Evolutionary conservation across 2,329 filamentous ascomycete genomes (phyloP), one percentile per base, ranked within the genome.

Genomic region (Fusarium tupiense): DNA sequence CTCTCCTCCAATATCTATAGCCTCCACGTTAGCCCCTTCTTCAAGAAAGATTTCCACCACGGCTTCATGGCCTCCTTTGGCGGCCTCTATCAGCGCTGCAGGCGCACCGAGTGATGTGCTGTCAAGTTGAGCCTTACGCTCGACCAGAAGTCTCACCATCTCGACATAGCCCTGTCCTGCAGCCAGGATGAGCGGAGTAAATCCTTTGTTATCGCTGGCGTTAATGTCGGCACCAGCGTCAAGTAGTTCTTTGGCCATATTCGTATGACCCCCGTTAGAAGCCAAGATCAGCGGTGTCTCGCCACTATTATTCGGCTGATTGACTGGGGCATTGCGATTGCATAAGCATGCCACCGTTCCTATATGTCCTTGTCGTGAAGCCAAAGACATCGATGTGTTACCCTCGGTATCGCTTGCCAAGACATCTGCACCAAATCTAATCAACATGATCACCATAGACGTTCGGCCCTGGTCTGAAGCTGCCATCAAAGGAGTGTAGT

Each of bases 261-360:
- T 9, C 22, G 14, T n/a, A n/a, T n/a, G 22, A 7, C 41, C 41
- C 0, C 22, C 8, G 1, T n/a, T 43, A 4, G 14, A 8, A n/a
- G 41, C 41, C 14, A 40, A 4, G 2, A 43, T n/a, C 22, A n/a
- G 41, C 12, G 31, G 31, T 33, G 31, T 33, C 31, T 33, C 31
- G 31, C 31, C 31, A 33, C 1, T 33, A 33, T 5, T 5, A 2
- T 33, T 33, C 12, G 1, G 2, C 2, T 6, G 0, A 33, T 33
- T 33, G 1, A 33, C 31, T 33, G 31, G 4, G 31, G 4, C 31
- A 33, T 33, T 33, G 31, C 31, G 31, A 33, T 33, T 33, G 2
- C 31, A 2, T 12, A 33, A 33, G 2, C 31, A 33, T 33, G 31
- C 31, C 2, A 33, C 31, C 4, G 31, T 33, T 13, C 1, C 31